These are phyloP conservation scores for Neoboletus brunneissimus DNA, from an alignment of 768 basidiomycete genomes.

Conservation along the genomic window DNA sequence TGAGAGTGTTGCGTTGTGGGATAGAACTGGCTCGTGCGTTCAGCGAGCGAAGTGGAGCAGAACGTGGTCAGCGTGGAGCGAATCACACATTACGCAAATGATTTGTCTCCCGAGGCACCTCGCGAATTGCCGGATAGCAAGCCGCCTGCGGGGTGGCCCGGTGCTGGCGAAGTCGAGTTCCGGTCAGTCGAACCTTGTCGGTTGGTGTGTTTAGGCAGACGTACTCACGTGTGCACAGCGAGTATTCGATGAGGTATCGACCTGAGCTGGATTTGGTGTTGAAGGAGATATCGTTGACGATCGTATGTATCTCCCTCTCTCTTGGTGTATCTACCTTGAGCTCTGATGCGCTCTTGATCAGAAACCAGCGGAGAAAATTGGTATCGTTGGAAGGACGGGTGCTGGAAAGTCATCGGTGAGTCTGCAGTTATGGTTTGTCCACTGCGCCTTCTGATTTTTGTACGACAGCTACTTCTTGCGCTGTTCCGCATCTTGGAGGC, in stretches of 20 bases:
- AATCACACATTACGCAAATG: conserved; percentile 71
- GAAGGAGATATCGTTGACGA: conserved; percentile 66
- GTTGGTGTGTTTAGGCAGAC: background rate
- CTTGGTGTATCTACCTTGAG: background rate
- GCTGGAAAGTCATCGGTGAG: conserved; percentile 74
- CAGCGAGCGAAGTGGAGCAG: conserved; percentile 85
- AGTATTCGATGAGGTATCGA: conserved; percentile 78
- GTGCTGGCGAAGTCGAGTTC: conserved; percentile 71
- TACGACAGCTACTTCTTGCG: conserved; percentile 55
- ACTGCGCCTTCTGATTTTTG: background rate
- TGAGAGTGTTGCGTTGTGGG: background rate
- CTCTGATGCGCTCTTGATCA: conserved; percentile 28
- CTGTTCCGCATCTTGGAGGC: conserved; percentile 80
- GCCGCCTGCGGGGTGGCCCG: conserved; percentile 66
- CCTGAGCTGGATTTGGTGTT: conserved; percentile 77
- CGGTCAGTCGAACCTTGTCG: conserved; percentile 38
- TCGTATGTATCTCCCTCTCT: conserved; percentile 42
- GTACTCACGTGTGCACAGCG: conserved; percentile 33
- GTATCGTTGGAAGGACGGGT: conserved; percentile 85
- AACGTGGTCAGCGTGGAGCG: conserved; percentile 89
- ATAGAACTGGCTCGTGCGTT: conserved; percentile 80
- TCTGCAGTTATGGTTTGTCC: background rate
- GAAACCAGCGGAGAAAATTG: conserved; percentile 81
- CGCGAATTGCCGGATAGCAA: conserved; percentile 60
- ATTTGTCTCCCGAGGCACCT: conserved; percentile 71